phyloP scores from a whole-genome alignment of 2,329 filamentous ascomycete species.

The Fusarium multiceps region DNA sequence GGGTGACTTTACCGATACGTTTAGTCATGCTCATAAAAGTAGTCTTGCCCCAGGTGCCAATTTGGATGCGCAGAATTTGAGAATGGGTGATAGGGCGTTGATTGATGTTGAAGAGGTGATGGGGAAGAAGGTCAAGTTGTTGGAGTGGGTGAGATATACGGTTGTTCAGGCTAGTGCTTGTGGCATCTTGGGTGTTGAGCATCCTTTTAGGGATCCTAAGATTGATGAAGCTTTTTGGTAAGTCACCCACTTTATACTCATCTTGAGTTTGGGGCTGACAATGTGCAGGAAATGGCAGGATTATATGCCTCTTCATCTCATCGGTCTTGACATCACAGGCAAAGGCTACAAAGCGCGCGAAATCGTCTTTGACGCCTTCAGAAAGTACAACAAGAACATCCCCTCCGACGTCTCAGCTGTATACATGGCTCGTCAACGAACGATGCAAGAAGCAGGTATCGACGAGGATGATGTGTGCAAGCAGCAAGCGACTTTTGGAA shows the following conservation, averaged over 20 bases:
- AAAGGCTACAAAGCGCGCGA: constrained; percentile 35
- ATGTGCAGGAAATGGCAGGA: constrained; percentile 28
- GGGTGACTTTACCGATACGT: constrained; percentile 13
- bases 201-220: constrained; percentile 33
- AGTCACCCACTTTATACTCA: not conserved
- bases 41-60: constrained; percentile 17
- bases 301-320: constrained; percentile 26
- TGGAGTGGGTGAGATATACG: constrained; percentile 18
- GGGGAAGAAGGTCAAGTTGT: not conserved
- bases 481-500: constrained; percentile 32
- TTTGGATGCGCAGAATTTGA: constrained; percentile 32
- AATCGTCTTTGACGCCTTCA: constrained; percentile 31
- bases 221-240: constrained; percentile 35
- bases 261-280: not conserved
- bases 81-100: constrained; percentile 29
- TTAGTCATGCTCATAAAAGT: constrained; percentile 24
- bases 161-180: constrained; percentile 39
- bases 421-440: constrained; percentile 10
- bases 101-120: constrained; percentile 12
- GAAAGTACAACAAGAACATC: constrained; percentile 24
- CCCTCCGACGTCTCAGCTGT: constrained; percentile 28
- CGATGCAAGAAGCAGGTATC: constrained; percentile 24
- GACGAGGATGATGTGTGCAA: constrained; percentile 29
- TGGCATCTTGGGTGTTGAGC: constrained; percentile 28
- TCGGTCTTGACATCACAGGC: constrained; percentile 12